Evolutionary conservation across 106 monocot genomes (phyloP), one percentile per base, ranked within the genome.

Genomic region (Dendrobium chrysotoxum): DNA sequence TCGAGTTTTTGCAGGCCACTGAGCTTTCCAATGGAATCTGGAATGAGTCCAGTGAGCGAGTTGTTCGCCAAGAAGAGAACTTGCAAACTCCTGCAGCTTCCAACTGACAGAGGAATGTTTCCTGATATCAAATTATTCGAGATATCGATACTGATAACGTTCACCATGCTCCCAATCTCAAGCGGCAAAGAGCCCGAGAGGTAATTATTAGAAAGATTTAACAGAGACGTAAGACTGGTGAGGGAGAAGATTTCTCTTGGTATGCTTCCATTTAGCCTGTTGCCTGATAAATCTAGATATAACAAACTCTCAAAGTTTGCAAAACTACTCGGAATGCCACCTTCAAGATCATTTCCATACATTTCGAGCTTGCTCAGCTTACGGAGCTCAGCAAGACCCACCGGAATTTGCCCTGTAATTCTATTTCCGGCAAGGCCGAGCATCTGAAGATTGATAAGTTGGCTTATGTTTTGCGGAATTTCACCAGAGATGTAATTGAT

Each of bases 61-160:
- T 84, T 84, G 26, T 54, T 50, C 11, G 26, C 75, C 58, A 84
- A 20, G 28, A n/a, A 41, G 42, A 84, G 79, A 17, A 75, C 25
- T 42, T 75, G 40, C 64, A 84, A 61, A 23, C 28, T 47, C 31
- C 0, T 17, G 40, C 79, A 68, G 11, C 61, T 21, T 4, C 79
- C 75, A 23, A 84, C 2, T 28, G 75, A 21, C 4, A 3, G 3
- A 5, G 80, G 84, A 26, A 84, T 80, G 9, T 28, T 20, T 16
- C 80, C 80, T 17, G 84, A 61, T 20, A 84, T 46, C 7, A 28
- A 21, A 45, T 84, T 84, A 6, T 10, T 13, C 15, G 40, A 64
- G 20, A 79, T 9, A n/a, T 55, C 30, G 2, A 79, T 21, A 35
- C 4, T 17, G 3, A 11, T 18, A 11, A 79, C 16, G 40, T 75